Base-by-base conservation (phyloP, 352 stramenopile species). In the Phytophthora cactorum region DNA sequence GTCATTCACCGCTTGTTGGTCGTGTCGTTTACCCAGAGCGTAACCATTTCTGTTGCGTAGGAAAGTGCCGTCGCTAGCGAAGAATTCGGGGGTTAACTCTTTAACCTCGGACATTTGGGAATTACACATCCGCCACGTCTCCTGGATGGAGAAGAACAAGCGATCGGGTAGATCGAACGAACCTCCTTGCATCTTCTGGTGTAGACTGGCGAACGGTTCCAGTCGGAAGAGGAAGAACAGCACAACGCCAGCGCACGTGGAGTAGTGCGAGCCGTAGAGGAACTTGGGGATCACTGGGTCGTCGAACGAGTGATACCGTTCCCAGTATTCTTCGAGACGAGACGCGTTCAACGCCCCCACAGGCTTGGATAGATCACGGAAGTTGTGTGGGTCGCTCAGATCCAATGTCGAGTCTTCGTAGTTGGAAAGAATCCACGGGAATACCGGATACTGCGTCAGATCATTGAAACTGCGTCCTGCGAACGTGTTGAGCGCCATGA, bases 31-130 rank as follows among this genome's bases (percentile, higher is more conserved):
- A 7, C 98, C 98, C 14, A 99, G 90, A 25, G 95, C 92, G 62
- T 98, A 98, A 17, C 84, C 71, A 75, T 99, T 99, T 8, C 85
- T 59, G 77, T 99, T 99, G 10, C 88, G 84, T 28, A 99, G 75
- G 72, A 99, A 99, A 5, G 93, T 90, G 4, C 93, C 88, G 44
- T 98, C 92, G 17, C 77, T 82, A 12, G 71, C 55, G 74, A 97
- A 99, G 72, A 98, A 99, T 75, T 99, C 98, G 0, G 98, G 98
- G 2, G 95, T 99, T 4, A 99, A 74, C 72, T 99, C 98, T 77
- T 99, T 99, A 1, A 99, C 98, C 74, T 99, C 98, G 2, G 93
- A 98, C 67, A 99, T 97, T 38, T 96, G 94, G 17, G 88, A 96
- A 36, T 98, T 99, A 72, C 96, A 99, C 92, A 99, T 98, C 7